Evolutionary conservation across 139 green algal species (phyloP), one percentile per base, ranked within the genome.

Genomic region (Nannochloris sp.): DNA sequence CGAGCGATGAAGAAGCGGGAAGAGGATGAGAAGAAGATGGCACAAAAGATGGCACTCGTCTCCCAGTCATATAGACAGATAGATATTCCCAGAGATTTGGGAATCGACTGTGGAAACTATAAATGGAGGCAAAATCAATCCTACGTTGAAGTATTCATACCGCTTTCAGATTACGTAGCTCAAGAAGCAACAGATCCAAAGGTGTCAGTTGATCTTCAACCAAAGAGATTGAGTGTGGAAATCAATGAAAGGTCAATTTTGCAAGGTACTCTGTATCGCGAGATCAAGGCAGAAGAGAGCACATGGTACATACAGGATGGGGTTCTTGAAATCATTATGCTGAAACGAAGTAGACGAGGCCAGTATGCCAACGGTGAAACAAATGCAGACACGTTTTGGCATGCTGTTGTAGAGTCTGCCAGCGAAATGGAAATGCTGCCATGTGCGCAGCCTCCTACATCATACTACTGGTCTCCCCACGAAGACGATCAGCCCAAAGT

Each of bases 51-150:
- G 40, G 54, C 44, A 15, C 55, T 75, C 11, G 40, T 62, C 18
- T 16, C 57, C 53, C 57, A 14, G 48, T 61, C 21, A 2, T 62
- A 55, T 10, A 16, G 74, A 48, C 64, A 25, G 2, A 71, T 93
- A 11, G 48, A 82, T 9, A 51, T 86, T 19, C 64, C 72, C 9
- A n/a, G 23, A 21, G 44, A 60, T 11, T 61, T 90, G 24, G 82
- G 82, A 24, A 11, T 86, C 31, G 74, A 79, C 44, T 74, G 64
- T 63, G 58, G 60, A 44, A 44, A 48, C 18, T 88, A 88, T 76
- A 95, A 91, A 67, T 96, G 88, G 88, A 67, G 34, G 5, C 89
- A 96, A 73, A 90, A 74, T 62, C 86, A 91, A 67, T 80, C 73
- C 1, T 79, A 88, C 36, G 85, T 95, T 14, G 78, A 91, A 72